phyloP scores from a whole-genome alignment of 176 grass and related monocot genomes.

The Oryza glumipatula region DNA sequence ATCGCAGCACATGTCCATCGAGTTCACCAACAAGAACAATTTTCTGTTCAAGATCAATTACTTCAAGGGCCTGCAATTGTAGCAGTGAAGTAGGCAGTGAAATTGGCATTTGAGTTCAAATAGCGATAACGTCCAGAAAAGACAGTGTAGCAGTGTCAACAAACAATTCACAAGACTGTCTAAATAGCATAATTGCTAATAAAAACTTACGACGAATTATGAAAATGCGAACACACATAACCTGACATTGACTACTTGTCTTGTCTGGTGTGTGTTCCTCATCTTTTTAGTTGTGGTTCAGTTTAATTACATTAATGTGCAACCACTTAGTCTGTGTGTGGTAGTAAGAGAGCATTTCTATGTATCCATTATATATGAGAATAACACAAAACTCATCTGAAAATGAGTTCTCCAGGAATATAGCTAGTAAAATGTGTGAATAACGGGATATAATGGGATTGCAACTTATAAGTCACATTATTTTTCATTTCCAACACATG shows the following conservation, averaged over 20 bases:
- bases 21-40: slow-evolving; percentile 75
- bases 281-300: neutral
- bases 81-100: slow-evolving; percentile 20
- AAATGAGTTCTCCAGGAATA: neutral
- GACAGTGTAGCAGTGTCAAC: neutral
- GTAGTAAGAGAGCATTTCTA: neutral
- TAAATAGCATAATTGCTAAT: neutral
- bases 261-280: neutral
- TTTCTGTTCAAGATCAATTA: slow-evolving; percentile 91
- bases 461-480: neutral
- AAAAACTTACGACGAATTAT: neutral
- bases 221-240: neutral
- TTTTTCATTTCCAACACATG: neutral
- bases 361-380: neutral
- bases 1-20: slow-evolving; percentile 84
- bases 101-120: neutral
- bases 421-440: neutral
- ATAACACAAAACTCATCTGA: neutral
- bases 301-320: neutral
- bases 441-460: no score
- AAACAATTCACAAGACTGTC: neutral
- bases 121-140: slow-evolving; percentile 3
- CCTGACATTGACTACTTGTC: neutral
- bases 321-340: neutral
- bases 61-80: slow-evolving; percentile 79